Evolutionary conservation across 441 rosid genomes (phyloP).

Genomic region (Erodium moschatum): DNA sequence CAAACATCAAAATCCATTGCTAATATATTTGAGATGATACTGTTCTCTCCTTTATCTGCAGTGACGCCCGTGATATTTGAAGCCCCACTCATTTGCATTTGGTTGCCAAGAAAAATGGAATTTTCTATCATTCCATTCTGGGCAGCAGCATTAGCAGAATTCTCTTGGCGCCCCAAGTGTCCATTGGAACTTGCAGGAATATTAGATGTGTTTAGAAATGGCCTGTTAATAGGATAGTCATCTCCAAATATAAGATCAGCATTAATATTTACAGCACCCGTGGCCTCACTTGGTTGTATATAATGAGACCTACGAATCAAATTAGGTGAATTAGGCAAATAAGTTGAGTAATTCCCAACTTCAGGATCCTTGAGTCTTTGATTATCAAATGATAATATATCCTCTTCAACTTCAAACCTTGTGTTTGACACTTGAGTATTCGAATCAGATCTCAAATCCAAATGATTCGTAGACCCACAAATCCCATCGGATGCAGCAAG

Average conservation of each 20-base stretch:
- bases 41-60: slow-evolving; percentile 54
- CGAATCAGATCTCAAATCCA: slow-evolving; percentile 38
- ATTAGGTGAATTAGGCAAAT: slow-evolving; percentile 39
- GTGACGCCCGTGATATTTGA: slow-evolving; percentile 21
- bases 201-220: slow-evolving; percentile 25
- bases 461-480: slow-evolving; percentile 24
- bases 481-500: slow-evolving; percentile 16
- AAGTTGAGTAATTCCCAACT: slow-evolving; percentile 31
- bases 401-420: slow-evolving; percentile 48
- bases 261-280: slow-evolving; percentile 29
- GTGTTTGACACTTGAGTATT: slow-evolving; percentile 25
- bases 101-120: slow-evolving; percentile 33
- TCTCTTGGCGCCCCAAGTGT: slow-evolving; percentile 35
- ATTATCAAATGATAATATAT: slow-evolving; percentile 51
- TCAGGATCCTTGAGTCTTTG: slow-evolving; percentile 62
- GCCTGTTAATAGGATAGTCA: slow-evolving; percentile 28
- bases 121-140: slow-evolving; percentile 30
- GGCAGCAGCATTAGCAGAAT: slow-evolving; percentile 26
- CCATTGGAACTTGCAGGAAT: slow-evolving; percentile 34
- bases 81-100: slow-evolving; percentile 29
- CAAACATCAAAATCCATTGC: slow-evolving; percentile 78
- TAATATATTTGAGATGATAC: slow-evolving; percentile 61
- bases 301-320: slow-evolving; percentile 39
- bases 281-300: slow-evolving; percentile 33
- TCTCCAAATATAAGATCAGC: slow-evolving; percentile 30